Evolutionary conservation across 2,329 filamentous ascomycete genomes (phyloP), one percentile per base, ranked within the genome.

Genomic region (Camillea tinctor): DNA sequence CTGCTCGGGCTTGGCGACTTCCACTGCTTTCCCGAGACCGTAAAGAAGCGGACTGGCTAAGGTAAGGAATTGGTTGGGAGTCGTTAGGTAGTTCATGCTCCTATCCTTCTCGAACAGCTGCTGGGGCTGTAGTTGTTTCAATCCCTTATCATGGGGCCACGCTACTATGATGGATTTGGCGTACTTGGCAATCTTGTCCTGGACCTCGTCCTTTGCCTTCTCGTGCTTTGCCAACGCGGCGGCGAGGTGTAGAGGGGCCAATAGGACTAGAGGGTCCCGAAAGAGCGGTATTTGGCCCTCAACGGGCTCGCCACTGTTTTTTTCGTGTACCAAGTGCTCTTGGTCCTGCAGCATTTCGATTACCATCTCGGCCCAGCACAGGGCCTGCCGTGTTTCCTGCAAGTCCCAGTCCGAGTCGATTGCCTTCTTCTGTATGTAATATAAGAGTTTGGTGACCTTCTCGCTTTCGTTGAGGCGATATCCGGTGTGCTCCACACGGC

Each of bases 321-420:
- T 57, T 36, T 62, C 59, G 52, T 55, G 54, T 19, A 66, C 61
- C 57, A 60, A 54, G 69, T 84, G 82, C 21, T 69, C 72, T 15
- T 76, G 70, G 23, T 78, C 73, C 65, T 83, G 74, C 50, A 85
- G 70, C 61, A 85, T 69, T 52, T 85, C 81, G 57, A 84, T 62
- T 17, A 86, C 71, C 60, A 78, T 70, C 60, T 81, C 76, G 7
- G 76, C 74, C 77, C 79, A 81, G 60, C 70, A 75, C 56, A 81
- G 72, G 1, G 81, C 79, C 70, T 78, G 72, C 49, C 70, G 69
- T 15, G 79, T 79, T 68, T 74, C 66, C 15, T 61, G 65, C 58
- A 69, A 65, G 48, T 71, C 67, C 71, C 73, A 79, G 20, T 63
- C 70, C 63, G 69, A 73, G 51, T 72, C 66, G 58, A 77, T 64